phyloP scores from a whole-genome alignment of 352 stramenopile genomes.

The Phytophthora quininea region DNA sequence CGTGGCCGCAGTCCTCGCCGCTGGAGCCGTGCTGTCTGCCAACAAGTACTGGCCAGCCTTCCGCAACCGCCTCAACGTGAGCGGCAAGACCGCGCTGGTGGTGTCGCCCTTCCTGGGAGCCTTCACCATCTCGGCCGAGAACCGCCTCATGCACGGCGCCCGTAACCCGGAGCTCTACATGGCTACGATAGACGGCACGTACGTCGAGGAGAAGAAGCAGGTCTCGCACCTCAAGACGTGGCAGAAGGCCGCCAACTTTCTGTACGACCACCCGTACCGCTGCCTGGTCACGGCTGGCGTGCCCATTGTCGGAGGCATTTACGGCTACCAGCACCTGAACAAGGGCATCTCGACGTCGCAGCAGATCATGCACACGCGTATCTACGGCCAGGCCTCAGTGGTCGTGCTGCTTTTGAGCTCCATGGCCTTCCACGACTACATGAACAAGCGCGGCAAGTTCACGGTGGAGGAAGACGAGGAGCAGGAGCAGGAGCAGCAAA shows the following conservation, averaged over 20 bases:
- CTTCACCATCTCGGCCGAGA: slow-evolving; percentile 76
- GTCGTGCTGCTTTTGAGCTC: slow-evolving; percentile 75
- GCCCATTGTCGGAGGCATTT: slow-evolving; percentile 78
- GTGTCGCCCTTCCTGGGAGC: slow-evolving; percentile 62
- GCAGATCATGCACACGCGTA: slow-evolving; percentile 89
- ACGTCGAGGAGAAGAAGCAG: slow-evolving; percentile 46
- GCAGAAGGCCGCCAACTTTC: slow-evolving; percentile 70
- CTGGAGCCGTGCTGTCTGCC: slow-evolving; percentile 39
- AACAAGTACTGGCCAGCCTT: slow-evolving; percentile 74
- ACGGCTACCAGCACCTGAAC: slow-evolving; percentile 72
- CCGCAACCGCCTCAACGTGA: slow-evolving; percentile 70
- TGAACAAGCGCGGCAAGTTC: slow-evolving; percentile 73
- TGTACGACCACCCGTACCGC: slow-evolving; percentile 86
- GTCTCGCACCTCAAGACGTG: slow-evolving; percentile 53
- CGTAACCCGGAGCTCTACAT: slow-evolving; percentile 81
- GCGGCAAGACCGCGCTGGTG: slow-evolving; percentile 78
- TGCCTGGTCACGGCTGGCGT: slow-evolving; percentile 54
- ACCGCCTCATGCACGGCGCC: slow-evolving; percentile 59
- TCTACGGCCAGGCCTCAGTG: slow-evolving; percentile 78
- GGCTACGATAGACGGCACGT: slow-evolving; percentile 53
- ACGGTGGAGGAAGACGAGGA: slow-evolving; percentile 44
- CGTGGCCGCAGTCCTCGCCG: slow-evolving; percentile 30
- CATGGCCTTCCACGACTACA: slow-evolving; percentile 89
- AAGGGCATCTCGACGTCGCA: slow-evolving; percentile 72
- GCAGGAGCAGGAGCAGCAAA: slow-evolving; percentile 25